Evolutionary conservation across 2,329 filamentous ascomycete genomes (phyloP).

Genomic region (Rachicladosporium sp.): DNA sequence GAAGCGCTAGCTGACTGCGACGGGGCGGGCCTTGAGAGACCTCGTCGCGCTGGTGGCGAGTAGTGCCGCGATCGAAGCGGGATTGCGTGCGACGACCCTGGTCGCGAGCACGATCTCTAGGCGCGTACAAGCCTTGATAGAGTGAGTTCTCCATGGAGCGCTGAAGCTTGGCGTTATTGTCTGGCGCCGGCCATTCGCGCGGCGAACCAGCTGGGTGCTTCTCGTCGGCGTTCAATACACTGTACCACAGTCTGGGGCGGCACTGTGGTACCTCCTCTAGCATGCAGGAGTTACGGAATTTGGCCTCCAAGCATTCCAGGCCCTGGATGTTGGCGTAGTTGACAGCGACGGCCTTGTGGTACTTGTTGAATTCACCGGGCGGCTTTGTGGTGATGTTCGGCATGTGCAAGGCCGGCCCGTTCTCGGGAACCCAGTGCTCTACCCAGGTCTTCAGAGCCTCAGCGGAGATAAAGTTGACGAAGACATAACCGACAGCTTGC

Average conservation of each 20-base stretch:
- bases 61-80: conserved; percentile 71
- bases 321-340: conserved; percentile 98
- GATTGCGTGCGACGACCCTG: conserved; percentile 62
- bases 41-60: conserved; percentile 22
- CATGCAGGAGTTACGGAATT: conserved; percentile 92
- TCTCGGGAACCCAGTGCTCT: conserved; percentile 32
- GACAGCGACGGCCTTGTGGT: conserved; percentile 71
- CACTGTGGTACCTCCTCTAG: conserved; percentile 78
- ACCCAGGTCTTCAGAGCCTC: conserved; percentile 60
- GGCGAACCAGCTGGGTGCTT: conserved; percentile 51
- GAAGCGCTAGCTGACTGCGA: background rate
- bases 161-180: conserved; percentile 80
- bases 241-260: conserved; percentile 66
- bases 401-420: conserved; percentile 55
- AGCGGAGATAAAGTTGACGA: conserved; percentile 83
- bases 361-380: conserved; percentile 37
- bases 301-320: conserved; percentile 77
- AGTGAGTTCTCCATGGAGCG: conserved; percentile 78
- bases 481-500: conserved; percentile 81
- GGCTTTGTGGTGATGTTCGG: conserved; percentile 2
- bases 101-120: conserved; percentile 33
- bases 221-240: conserved; percentile 32
- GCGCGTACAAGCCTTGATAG: conserved; percentile 75
- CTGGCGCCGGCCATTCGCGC: conserved; percentile 62
- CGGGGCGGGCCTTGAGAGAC: background rate